Evolutionary conservation across 805 yeast genomes (phyloP), one percentile per base, ranked within the genome.

Genomic region (Ogataea nakhonphanomensis): DNA sequence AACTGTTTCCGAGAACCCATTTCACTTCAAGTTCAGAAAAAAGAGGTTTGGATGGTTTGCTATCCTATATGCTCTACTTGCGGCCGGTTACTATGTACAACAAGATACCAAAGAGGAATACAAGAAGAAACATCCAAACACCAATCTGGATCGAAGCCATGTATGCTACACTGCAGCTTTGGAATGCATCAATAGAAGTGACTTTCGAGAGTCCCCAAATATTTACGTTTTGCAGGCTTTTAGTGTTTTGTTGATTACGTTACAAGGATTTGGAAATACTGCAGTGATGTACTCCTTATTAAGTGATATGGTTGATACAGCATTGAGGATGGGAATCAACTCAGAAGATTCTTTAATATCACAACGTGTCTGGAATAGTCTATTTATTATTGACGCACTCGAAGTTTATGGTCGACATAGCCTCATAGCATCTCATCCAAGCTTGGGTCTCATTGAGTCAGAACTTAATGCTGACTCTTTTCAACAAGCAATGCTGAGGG

Each of bases 251-350:
- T 24, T n/a, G 12, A 24, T 20, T 11, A 23, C 17, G 3, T 13
- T 37, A 3, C 41, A 37, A n/a, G 41, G 35, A 9, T 37, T 37
- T 37, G 41, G 41, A 7, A 25, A 31, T 10, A 20, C 25, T 3
- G 31, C 24, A 17, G 1, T 10, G 24, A 21, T 25, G 24, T 32
- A 31, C 15, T 37, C 41, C n/a, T 17, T 37, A 5, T 13, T 37
- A 31, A 24, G 12, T n/a, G 31, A 37, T 22, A 31, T 37, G 17
- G 27, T 37, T 12, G 24, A 20, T 9, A 17, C 26, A 4, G 35
- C 35, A 1, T 14, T 25, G 14, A 31, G 12, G 5, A 3, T 37
- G 26, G 31, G 31, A 9, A 13, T 37, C 10, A 8, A 17, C 13
- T 20, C 13, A 2, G 20, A 7, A 10, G 15, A 14, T 5, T 13